A percentile compares a stretch with the other conserved stretches of the same genome.
These are phyloP conservation scores for Nitzschia sp. DNA, from an alignment of 108 stramenopile species.

Conservation along the genomic window DNA sequence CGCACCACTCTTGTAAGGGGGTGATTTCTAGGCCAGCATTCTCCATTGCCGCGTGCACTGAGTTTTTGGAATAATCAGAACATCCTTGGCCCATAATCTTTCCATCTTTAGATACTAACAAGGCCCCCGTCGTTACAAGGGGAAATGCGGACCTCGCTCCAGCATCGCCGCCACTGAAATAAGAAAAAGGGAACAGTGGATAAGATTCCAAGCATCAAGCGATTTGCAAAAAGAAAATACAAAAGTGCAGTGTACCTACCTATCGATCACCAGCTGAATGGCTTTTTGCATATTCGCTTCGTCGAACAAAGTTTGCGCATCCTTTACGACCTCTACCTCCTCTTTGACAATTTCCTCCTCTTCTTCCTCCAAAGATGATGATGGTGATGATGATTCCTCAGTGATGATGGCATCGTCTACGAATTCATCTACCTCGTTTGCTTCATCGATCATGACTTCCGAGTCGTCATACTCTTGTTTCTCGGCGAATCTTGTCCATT, in stretches of 20 bases:
- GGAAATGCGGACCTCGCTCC: constrained; percentile 53
- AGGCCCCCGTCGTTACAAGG: constrained; percentile 58
- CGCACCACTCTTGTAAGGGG: constrained; percentile 77
- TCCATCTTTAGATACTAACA: constrained; percentile 63
- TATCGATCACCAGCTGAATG: constrained; percentile 33
- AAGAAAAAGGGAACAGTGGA: constrained; percentile 2
- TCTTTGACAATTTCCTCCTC: neutral
- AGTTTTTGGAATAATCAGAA: constrained; percentile 55
- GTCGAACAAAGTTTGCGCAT: constrained; percentile 38
- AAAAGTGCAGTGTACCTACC: constrained; percentile 4
- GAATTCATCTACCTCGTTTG: neutral
- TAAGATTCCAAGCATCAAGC: neutral
- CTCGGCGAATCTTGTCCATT: neutral
- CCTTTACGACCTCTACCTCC: constrained; percentile 7
- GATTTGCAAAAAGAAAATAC: neutral
- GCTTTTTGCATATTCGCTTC: constrained; percentile 45
- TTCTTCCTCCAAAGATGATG: too few relatives aligned
- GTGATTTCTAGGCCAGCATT: constrained; percentile 64
- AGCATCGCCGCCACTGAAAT: constrained; percentile 10
- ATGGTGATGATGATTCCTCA: neutral
- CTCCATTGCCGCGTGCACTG: constrained; percentile 55
- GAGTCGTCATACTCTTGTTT: neutral
- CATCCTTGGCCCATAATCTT: constrained; percentile 58
- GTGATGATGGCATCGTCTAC: neutral
- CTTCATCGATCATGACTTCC: neutral